These are phyloP conservation scores for Penicillium psychrosexuale DNA, from an alignment of 2,329 filamentous ascomycete species.

Conservation along the genomic window DNA sequence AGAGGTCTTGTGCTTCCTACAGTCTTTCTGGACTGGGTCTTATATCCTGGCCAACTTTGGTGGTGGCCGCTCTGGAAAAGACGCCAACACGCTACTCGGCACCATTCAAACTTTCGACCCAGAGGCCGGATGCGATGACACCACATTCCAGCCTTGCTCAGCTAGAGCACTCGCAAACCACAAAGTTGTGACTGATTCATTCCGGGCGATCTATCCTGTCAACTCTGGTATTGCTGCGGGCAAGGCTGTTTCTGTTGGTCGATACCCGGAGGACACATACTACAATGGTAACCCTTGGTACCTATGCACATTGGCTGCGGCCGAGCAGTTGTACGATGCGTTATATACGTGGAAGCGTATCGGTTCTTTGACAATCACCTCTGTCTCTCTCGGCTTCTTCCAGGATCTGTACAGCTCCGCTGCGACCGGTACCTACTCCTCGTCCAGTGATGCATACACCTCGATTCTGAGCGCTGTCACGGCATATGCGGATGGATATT, in stretches of 20 bases:
- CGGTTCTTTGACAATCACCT: conserved; percentile 63
- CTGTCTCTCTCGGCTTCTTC: conserved; percentile 69
- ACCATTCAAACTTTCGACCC: conserved; percentile 45
- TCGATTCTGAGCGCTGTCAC: conserved; percentile 59
- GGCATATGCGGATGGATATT: conserved; percentile 60
- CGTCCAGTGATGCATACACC: conserved; percentile 54
- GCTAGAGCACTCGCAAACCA: conserved; percentile 67
- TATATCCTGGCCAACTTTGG: conserved; percentile 67
- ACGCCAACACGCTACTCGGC: conserved; percentile 64
- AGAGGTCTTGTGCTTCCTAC: conserved; percentile 68
- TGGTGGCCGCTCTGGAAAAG: conserved; percentile 63
- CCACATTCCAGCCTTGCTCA: conserved; percentile 76
- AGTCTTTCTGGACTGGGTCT: conserved; percentile 66
- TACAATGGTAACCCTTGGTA: conserved; percentile 80
- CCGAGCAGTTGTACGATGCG: conserved; percentile 76
- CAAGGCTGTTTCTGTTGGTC: conserved; percentile 49
- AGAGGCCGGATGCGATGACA: conserved; percentile 33
- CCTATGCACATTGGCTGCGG: conserved; percentile 70
- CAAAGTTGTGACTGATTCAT: conserved; percentile 71
- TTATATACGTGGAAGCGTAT: conserved; percentile 66
- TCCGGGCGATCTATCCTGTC: conserved; percentile 66
- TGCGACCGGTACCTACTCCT: conserved; percentile 61
- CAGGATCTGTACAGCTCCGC: conserved; percentile 58
- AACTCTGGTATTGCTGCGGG: conserved; percentile 30
- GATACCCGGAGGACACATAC: conserved; percentile 71